Base-by-base conservation (phyloP, 768 basidiomycete genomes). In the Pleurotus sapidus region DNA sequence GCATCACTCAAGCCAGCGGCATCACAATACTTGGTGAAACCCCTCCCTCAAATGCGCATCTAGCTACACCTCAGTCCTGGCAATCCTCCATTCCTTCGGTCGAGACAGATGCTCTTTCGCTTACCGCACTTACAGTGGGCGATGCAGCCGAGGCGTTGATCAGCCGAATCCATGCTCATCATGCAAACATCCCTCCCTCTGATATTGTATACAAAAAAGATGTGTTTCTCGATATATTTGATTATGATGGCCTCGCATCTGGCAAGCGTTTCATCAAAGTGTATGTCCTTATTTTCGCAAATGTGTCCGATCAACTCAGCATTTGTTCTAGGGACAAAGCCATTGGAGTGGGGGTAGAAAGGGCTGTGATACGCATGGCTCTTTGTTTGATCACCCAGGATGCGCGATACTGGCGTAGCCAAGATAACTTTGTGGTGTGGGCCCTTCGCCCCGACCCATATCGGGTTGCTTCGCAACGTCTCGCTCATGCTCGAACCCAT, bases 11-110 rank as follows among this genome's bases (percentile, higher is more conserved):
- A 20, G 20, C 20, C 20, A 20, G 20, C 20, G 20, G 20, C 20
- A 20, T 20, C 20, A 20, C 20, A 20, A 20, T 20, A 20, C 1
- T 20, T 3, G 20, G 20, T 20, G 20, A 20, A 20, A 20, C 20
- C 3, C 20, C 20, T 17, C 69, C 68, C 3, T 49, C 66, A 17
- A 40, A 12, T 17, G 39, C 39, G 2, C 17, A 20, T 20, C 3
- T 20, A 20, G 20, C 20, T 20, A 20, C 20, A 3, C 20, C 20
- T 20, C 20, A 20, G 20, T 20, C 20, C 20, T 20, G 20, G 20
- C 20, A 20, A 20, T 20, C 20, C 20, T 20, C 20, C 1, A 20
- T 17, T 12, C 39, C 39, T 40, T 17, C 12, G 1, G 39, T 17
- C 2, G 11, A 11, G 17, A 40, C 39, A 2, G 39, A 40, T 17